These are phyloP conservation scores for Acacia confusa DNA, from an alignment of 306 rosid species.

Conservation along the genomic window DNA sequence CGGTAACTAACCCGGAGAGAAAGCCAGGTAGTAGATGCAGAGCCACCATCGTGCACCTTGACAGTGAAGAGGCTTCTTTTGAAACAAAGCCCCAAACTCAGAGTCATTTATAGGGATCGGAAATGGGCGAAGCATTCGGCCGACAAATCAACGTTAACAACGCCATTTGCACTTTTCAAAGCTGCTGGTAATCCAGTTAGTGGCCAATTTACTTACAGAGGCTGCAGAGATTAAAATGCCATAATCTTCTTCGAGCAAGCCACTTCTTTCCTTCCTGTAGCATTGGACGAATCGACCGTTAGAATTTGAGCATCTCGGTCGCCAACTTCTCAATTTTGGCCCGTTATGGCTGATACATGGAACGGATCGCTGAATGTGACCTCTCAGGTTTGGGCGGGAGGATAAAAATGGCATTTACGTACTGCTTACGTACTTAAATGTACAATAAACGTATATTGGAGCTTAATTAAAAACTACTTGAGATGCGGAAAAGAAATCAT, in stretches of 20 bases:
- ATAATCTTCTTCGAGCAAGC: background rate
- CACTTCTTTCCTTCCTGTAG: constrained; percentile 14
- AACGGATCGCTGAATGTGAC: background rate
- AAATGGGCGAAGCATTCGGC: constrained; percentile 32
- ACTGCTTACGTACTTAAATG: background rate
- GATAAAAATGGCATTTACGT: background rate
- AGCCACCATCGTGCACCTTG: constrained; percentile 55
- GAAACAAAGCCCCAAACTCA: constrained; percentile 32
- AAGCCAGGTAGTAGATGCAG: constrained; percentile 41
- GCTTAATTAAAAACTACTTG: background rate
- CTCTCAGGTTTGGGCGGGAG: background rate
- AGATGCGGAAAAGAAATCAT: background rate
- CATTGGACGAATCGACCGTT: constrained; percentile 14
- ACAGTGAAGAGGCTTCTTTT: constrained; percentile 20
- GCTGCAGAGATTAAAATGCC: background rate
- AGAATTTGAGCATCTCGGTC: background rate
- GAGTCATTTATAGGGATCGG: background rate
- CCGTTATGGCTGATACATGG: background rate
- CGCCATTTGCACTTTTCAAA: constrained; percentile 39
- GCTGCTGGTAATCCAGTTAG: constrained; percentile 44
- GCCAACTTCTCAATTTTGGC: background rate
- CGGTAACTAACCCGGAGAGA: constrained; percentile 49
- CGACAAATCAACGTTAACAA: constrained; percentile 30
- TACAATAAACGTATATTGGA: background rate
- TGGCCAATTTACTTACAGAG: background rate